Conservation (phyloP, 148 eudicot species). For the Euryodendron excelsum region DNA sequence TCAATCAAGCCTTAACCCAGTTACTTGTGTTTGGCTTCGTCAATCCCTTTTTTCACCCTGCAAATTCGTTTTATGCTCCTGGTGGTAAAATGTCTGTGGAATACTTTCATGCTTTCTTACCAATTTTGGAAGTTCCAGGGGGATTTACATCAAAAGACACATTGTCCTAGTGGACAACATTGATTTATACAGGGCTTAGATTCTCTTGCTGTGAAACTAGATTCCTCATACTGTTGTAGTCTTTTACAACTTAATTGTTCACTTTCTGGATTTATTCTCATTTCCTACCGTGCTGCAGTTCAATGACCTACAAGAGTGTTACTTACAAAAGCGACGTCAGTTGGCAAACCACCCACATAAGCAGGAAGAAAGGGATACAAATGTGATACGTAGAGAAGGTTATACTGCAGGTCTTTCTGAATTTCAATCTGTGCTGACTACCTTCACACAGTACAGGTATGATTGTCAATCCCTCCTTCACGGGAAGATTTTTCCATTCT, state of each 20-base stretch:
- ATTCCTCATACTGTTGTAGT: neutral
- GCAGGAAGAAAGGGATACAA: slow-evolving; percentile 43
- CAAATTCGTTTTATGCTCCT: neutral
- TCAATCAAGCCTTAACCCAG: neutral
- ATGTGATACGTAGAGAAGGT: slow-evolving; percentile 45
- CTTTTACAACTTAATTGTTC: neutral
- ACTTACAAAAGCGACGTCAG: slow-evolving; percentile 65
- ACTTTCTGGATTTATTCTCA: neutral
- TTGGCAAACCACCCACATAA: slow-evolving; percentile 29
- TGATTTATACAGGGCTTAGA: neutral
- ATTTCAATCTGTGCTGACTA: slow-evolving; percentile 56
- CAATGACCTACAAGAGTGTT: slow-evolving; percentile 60
- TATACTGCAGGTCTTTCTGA: slow-evolving; percentile 55
- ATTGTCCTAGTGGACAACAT: neutral
- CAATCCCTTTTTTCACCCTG: neutral
- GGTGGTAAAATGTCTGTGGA: neutral
- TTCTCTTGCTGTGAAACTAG: slow-evolving; percentile 16
- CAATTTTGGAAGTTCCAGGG: neutral
- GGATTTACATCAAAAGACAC: neutral
- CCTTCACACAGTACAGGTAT: slow-evolving; percentile 65
- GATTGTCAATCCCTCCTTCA: neutral
- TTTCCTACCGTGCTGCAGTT: slow-evolving; percentile 37
- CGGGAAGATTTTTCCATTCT: neutral
- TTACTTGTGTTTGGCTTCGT: neutral
- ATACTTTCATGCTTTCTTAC: neutral